These are phyloP conservation scores for Zanthoxylum bungeanum DNA, from an alignment of 345 rosid genomes.

Conservation along the genomic window DNA sequence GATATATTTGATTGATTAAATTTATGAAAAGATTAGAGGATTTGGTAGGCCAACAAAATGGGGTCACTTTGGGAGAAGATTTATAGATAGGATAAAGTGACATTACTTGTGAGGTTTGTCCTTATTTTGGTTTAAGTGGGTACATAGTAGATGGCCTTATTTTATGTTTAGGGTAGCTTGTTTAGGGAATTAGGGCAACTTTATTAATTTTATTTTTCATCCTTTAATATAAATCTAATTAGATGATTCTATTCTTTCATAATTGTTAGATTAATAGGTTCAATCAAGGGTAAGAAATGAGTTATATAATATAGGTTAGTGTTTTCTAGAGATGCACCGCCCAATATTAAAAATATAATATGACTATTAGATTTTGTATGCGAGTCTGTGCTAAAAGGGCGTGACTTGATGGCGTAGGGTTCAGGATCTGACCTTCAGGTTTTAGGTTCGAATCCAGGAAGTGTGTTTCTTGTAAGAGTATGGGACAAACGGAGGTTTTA, in stretches of 20 bases:
- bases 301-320: not conserved
- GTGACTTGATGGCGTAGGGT: no score
- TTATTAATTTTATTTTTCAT: not conserved
- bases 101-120: slow-evolving; percentile 5
- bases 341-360: not conserved
- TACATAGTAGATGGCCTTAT: slow-evolving; percentile 10
- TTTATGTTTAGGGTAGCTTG: not conserved
- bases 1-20: slow-evolving; percentile 22
- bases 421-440: no score
- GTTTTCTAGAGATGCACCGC: not conserved
- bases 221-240: not conserved
- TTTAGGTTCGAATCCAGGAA: no score
- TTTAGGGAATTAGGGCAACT: not conserved
- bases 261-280: no score
- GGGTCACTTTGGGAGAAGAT: slow-evolving; percentile 1
- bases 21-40: not conserved
- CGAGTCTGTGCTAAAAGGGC: no score
- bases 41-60: slow-evolving; percentile 35
- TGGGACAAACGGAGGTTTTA: no score
- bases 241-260: not conserved
- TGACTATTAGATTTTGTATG: not conserved
- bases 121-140: slow-evolving; percentile 13
- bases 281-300: not conserved
- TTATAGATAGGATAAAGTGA: not conserved
- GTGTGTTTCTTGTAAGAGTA: no score